phyloP scores from a whole-genome alignment of 192 early-diverging fungal genomes.

The Coemansia javaensis region DNA sequence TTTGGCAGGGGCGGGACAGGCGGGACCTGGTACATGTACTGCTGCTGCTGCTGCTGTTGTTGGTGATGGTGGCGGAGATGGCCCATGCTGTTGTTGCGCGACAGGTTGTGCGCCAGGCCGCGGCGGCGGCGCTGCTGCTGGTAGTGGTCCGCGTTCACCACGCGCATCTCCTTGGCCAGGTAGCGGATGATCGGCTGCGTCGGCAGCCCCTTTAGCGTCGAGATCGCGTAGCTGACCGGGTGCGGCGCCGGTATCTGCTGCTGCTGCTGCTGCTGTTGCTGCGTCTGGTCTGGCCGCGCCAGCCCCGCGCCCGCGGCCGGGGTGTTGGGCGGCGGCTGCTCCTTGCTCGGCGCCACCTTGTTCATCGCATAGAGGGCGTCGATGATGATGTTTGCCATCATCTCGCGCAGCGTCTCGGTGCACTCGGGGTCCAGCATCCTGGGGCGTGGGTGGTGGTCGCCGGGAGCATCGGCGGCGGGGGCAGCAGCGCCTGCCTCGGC shows the following conservation, averaged over 20 bases:
- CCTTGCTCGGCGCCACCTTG: constrained; percentile 19
- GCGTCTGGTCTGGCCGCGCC: constrained; percentile 3
- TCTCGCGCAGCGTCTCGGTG: constrained; percentile 24
- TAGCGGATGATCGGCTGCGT: constrained; percentile 50
- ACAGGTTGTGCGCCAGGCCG: constrained; percentile 35
- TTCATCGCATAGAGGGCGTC: constrained; percentile 44
- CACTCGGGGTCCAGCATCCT: constrained; percentile 13
- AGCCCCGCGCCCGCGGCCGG: constrained; percentile 11
- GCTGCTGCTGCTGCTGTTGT: constrained; percentile 20
- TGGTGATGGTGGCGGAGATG: constrained; percentile 30
- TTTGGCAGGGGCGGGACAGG: constrained; percentile 41
- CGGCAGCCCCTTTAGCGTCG: constrained; percentile 46
- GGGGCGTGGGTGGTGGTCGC: not conserved
- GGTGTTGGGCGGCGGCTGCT: constrained; percentile 18
- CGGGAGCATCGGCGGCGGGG: not conserved
- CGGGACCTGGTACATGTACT: constrained; percentile 28
- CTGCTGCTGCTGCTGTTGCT: too few species aligned
- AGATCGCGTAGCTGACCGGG: constrained; percentile 23
- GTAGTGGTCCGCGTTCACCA: constrained; percentile 16
- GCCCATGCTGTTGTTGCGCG: constrained; percentile 38
- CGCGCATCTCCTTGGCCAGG: constrained; percentile 39
- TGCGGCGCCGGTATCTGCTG: too few species aligned
- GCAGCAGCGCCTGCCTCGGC: not conserved
- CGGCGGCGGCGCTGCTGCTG: constrained; percentile 21
- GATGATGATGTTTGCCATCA: constrained; percentile 43